Conservation (phyloP, 2,329 filamentous ascomycete genomes). For the Botryotinia calthae region DNA sequence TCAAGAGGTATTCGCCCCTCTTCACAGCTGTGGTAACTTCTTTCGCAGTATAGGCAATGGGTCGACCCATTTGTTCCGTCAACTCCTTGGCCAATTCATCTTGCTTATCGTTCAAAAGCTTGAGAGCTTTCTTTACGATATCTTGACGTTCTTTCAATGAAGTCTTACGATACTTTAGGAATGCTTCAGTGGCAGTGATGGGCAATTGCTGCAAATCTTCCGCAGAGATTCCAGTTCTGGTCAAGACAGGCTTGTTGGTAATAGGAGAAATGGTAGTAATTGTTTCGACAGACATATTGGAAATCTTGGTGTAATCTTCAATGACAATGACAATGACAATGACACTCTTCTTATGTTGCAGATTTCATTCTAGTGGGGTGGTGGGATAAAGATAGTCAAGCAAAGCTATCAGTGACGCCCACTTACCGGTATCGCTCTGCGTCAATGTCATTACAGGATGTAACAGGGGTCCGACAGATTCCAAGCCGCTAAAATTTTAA, state of each 20-base stretch:
- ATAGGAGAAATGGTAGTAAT: conserved; percentile 83
- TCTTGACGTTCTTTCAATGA: conserved; percentile 71
- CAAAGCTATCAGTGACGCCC: conserved; percentile 14
- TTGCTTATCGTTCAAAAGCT: conserved; percentile 65
- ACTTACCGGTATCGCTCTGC: not conserved
- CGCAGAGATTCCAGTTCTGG: conserved; percentile 69
- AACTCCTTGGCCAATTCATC: conserved; percentile 81
- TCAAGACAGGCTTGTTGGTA: conserved; percentile 81
- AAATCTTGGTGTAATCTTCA: not conserved
- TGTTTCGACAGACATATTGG: conserved; percentile 59
- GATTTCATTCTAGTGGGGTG: conserved; percentile 10
- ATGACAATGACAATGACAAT: not conserved
- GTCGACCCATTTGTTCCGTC: conserved; percentile 92
- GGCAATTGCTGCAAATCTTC: conserved; percentile 71
- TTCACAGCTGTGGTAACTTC: conserved; percentile 84
- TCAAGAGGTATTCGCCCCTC: conserved; percentile 80
- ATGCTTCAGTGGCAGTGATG: conserved; percentile 68
- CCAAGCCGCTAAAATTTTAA: conserved; percentile 17
- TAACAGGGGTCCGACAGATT: conserved; percentile 2
- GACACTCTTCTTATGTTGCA: conserved; percentile 6
- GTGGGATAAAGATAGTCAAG: conserved; percentile 5
- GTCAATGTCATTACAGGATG: conserved; percentile 7
- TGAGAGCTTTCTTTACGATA: conserved; percentile 77
- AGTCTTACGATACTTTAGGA: conserved; percentile 73
- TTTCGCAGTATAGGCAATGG: conserved; percentile 79